phyloP scores from a whole-genome alignment of 1,139 yeast genomes.

The Groenewaldozyma auringiensis region DNA sequence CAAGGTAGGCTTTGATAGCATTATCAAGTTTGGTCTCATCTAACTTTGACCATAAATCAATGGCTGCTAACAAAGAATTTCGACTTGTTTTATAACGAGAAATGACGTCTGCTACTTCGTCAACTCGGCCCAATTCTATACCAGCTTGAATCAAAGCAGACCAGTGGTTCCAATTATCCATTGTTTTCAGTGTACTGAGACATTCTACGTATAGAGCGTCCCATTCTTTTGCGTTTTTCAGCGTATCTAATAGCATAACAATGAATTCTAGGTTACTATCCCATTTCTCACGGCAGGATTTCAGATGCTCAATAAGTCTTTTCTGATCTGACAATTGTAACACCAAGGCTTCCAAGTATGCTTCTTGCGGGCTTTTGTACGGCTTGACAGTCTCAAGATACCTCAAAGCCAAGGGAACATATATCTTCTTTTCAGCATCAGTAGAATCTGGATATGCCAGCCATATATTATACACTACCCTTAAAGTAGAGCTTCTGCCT shows the following conservation, averaged over 20 bases:
- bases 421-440: constrained; percentile 40
- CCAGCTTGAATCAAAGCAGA: constrained; percentile 39
- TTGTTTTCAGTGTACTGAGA: constrained; percentile 17
- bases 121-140: constrained; percentile 27
- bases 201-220: constrained; percentile 32
- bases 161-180: constrained; percentile 34
- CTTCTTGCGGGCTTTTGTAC: constrained; percentile 47
- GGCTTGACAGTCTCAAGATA: constrained; percentile 44
- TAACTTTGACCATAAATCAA: constrained; percentile 37
- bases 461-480: constrained; percentile 38
- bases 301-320: constrained; percentile 31
- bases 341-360: constrained; percentile 46
- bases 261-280: constrained; percentile 49
- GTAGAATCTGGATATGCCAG: constrained; percentile 24
- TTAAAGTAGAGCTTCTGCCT: constrained; percentile 35
- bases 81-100: constrained; percentile 35
- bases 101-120: constrained; percentile 28
- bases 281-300: constrained; percentile 22
- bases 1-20: constrained; percentile 39
- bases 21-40: constrained; percentile 11
- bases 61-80: constrained; percentile 48
- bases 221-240: constrained; percentile 40
- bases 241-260: constrained; percentile 42
- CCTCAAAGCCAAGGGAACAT: constrained; percentile 50
- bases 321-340: constrained; percentile 32